These are phyloP conservation scores for Piloderma croceum DNA, from an alignment of 768 basidiomycete genomes.

Conservation along the genomic window DNA sequence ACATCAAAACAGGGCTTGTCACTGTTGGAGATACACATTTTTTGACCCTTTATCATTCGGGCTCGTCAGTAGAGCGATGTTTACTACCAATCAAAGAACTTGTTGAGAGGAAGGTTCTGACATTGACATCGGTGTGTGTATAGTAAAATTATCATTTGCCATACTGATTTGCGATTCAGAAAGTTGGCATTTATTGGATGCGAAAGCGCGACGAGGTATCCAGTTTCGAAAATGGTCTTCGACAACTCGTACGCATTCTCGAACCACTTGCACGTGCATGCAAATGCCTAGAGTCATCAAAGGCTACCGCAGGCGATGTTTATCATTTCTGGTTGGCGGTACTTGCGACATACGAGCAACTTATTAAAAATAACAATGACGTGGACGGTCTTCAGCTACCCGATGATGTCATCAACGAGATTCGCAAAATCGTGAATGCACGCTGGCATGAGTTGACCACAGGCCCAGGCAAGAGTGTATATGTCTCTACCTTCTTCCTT, in stretches of 20 bases:
- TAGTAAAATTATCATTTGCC: neutral
- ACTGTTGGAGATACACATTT: conserved; percentile 23
- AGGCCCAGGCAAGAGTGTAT: neutral
- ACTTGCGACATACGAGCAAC: conserved; percentile 74
- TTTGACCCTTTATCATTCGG: conserved; percentile 14
- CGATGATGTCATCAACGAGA: conserved; percentile 48
- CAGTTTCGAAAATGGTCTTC: conserved; percentile 20
- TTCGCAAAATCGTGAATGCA: conserved; percentile 16
- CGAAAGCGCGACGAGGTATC: conserved; percentile 1
- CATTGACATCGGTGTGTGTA: too few species aligned
- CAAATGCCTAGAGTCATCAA: conserved; percentile 27
- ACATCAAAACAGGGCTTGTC: conserved; percentile 15
- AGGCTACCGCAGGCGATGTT: conserved; percentile 25
- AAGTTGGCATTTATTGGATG: too few species aligned
- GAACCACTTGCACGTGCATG: conserved; percentile 23
- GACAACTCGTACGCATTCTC: conserved; percentile 21
- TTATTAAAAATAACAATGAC: conserved; percentile 73
- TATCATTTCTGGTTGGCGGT: conserved; percentile 33
- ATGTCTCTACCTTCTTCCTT: neutral
- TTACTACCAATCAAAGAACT: conserved; percentile 15
- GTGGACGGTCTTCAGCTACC: conserved; percentile 96
- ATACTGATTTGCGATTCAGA: too few species aligned
- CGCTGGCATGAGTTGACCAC: conserved; percentile 18
- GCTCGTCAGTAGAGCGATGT: conserved; percentile 14
- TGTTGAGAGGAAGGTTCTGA: conserved; percentile 13